Evolutionary conservation across 768 basidiomycete species (phyloP), one percentile per base, ranked within the genome.

Genomic region (Russula brevipes): DNA sequence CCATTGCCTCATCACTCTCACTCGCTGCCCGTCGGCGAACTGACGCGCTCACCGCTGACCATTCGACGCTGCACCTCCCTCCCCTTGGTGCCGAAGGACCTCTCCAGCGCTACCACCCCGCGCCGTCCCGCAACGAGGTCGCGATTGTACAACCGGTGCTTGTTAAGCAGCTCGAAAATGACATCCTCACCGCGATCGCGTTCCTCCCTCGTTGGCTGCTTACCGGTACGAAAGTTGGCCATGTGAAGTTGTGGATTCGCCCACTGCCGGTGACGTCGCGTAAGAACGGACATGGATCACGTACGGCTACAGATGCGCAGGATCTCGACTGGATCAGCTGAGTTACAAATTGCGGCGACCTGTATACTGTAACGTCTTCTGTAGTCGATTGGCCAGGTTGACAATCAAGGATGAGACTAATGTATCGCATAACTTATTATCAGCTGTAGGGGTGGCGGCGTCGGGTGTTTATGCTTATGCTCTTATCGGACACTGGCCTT

Each of bases 61-160:
- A 82, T 52, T 86, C 85, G 2, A 80, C 79, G 3, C 76, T 81
- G 17, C 82, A 85, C 67, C 80, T 89, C 16, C 80, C 84, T 11
- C 74, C 79, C 0, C 58, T 78, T 11, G 70, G 73, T 39, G 69
- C 73, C 11, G 83, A 83, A 41, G 77, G 70, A 44, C 74, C 77
- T 3, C 77, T 79, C 12, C 74, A 79, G 35, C 79, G 85, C 12
- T 95, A 87, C 69, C 96, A 98, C 68, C 85, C 91, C 31, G 91
- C 96, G 3, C 95, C 94, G 3, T 90, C 92, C 2, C 80, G 94
- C 30, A 94, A 89, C 66, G 95, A 97, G 68, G 86, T 96, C 10
- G 88, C 94, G 5, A 82, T 90, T 33, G 85, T 97, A 2, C 94
- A 96, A 70, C 94, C 95, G 30, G 92, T 96, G 44, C 75, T 96